Conservation (phyloP, 331 rosid species). For the Stylosanthes scabra region DNA sequence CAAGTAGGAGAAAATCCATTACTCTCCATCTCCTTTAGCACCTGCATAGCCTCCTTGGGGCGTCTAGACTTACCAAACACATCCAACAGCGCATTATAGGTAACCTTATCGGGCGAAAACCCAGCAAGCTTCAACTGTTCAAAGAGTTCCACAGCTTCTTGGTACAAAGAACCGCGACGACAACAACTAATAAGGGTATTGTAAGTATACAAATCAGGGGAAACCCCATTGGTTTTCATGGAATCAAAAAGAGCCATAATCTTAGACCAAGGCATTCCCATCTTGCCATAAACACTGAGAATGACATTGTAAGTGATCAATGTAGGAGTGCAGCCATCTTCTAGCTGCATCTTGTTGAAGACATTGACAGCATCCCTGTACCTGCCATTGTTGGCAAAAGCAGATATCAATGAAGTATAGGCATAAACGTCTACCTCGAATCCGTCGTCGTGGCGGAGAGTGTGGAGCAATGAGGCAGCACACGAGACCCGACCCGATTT, state of each 20-base stretch:
- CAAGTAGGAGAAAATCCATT: constrained; percentile 61
- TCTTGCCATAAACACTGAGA: constrained; percentile 80
- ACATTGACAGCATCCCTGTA: constrained; percentile 69
- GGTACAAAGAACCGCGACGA: constrained; percentile 66
- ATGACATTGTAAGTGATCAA: constrained; percentile 75
- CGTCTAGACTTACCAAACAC: constrained; percentile 83
- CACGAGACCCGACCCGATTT: constrained; percentile 63
- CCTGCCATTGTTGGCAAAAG: constrained; percentile 68
- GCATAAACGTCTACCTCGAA: constrained; percentile 71
- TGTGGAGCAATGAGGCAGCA: constrained; percentile 56
- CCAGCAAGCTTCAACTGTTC: constrained; percentile 62
- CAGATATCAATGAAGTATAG: constrained; percentile 70
- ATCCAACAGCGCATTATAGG: constrained; percentile 79
- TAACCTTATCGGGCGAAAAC: constrained; percentile 70
- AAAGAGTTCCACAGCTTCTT: constrained; percentile 68
- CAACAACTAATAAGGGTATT: constrained; percentile 79
- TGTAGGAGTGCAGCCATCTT: constrained; percentile 70
- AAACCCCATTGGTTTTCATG: constrained; percentile 64
- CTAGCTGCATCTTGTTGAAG: constrained; percentile 67
- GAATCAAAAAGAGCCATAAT: constrained; percentile 48
- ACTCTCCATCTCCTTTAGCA: constrained; percentile 73
- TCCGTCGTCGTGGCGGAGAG: constrained; percentile 57
- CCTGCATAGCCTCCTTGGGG: constrained; percentile 74
- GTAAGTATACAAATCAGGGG: constrained; percentile 79
- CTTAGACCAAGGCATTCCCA: constrained; percentile 86